Evolutionary conservation across 306 rosid genomes (phyloP).

Genomic region (Bauhinia variegata): DNA sequence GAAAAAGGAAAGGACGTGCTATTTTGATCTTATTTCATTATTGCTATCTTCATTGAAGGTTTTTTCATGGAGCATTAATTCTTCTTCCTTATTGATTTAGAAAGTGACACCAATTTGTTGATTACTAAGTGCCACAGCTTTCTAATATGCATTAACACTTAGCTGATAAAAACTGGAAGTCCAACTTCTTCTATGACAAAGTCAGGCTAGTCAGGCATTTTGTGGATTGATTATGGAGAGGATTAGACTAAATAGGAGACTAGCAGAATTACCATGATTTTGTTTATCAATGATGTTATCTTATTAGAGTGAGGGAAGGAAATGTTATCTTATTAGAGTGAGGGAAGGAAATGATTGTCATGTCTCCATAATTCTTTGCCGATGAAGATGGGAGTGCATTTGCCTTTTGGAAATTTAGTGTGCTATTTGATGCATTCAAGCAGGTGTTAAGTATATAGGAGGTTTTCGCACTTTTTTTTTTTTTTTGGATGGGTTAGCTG

Average conservation of each 20-base stretch:
- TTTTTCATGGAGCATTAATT: not conserved
- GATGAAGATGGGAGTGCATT: not conserved
- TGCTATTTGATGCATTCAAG: not conserved
- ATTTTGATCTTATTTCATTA: not conserved
- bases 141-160: slow-evolving; percentile 11
- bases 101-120: slow-evolving; percentile 7
- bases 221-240: not conserved
- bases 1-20: not conserved
- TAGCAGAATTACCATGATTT: not conserved
- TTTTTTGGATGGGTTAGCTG: too few species aligned
- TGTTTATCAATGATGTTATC: slow-evolving; percentile 2
- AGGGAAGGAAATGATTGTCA: not conserved
- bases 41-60: not conserved
- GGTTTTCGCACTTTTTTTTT: not conserved
- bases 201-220: slow-evolving; percentile 5
- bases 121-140: not conserved
- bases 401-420: not conserved
- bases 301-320: slow-evolving; percentile 9
- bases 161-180: not conserved
- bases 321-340: too few species aligned
- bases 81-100: not conserved
- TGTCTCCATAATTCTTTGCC: not conserved
- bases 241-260: not conserved
- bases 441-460: not conserved
- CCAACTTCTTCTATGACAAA: too few species aligned